A percentile compares a stretch with the other conserved stretches of the same genome.
Evolutionary conservation across 768 basidiomycete species (phyloP).

Genomic region (Lentinus tigrinus): DNA sequence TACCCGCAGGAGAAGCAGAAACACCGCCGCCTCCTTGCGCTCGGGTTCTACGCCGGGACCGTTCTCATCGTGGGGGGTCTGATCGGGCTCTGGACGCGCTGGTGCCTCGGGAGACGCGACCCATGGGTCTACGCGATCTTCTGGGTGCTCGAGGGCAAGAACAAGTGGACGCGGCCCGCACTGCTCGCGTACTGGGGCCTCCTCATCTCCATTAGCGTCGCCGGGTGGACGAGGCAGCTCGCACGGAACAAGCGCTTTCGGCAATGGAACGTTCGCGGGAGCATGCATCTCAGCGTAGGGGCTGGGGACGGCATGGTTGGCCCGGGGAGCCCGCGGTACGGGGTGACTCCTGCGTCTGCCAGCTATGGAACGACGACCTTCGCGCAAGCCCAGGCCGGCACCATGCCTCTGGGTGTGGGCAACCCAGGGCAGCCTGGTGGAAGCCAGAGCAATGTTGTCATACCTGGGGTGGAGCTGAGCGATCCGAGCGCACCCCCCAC

Average conservation of each 20-base stretch:
- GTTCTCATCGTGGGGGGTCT: constrained; percentile 75
- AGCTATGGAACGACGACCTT: constrained; percentile 7
- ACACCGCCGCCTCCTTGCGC: constrained; percentile 80
- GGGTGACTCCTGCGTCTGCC: constrained; percentile 2
- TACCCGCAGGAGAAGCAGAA: constrained; percentile 80
- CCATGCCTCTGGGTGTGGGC: not conserved
- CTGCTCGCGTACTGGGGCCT: constrained; percentile 85
- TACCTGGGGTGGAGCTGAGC: constrained; percentile 19
- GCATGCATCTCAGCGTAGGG: not conserved
- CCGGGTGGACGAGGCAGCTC: constrained; percentile 92
- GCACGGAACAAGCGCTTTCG: constrained; percentile 72
- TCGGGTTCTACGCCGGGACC: constrained; percentile 79
- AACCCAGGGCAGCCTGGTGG: constrained; percentile 10
- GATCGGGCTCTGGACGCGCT: constrained; percentile 90
- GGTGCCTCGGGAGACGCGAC: constrained; percentile 77
- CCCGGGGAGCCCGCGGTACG: constrained; percentile 11
- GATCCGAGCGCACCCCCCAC: constrained; percentile 25
- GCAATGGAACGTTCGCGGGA: constrained; percentile 37
- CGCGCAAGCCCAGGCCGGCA: not conserved
- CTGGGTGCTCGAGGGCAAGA: constrained; percentile 74
- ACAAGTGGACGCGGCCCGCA: constrained; percentile 75
- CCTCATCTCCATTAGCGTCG: constrained; percentile 80
- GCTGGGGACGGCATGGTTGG: not conserved
- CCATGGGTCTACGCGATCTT: constrained; percentile 86
- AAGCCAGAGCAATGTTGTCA: not conserved